Conservation (phyloP, 2,329 filamentous ascomycete genomes). For the Xylariaceae sp. region DNA sequence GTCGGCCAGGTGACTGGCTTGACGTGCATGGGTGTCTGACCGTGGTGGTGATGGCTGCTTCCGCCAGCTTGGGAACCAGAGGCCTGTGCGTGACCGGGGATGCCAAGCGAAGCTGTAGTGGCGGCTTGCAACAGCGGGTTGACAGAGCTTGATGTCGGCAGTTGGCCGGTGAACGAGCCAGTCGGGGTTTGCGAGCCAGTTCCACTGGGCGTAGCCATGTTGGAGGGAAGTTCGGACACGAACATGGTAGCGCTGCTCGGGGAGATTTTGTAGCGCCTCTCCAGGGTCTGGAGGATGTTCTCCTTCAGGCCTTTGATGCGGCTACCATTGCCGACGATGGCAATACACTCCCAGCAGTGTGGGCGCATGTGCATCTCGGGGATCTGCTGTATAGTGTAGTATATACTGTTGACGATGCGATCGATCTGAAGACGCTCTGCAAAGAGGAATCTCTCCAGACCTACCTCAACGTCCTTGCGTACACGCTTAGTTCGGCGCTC, state of each 20-base stretch:
- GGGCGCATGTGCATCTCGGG: constrained; percentile 81
- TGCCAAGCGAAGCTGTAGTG: constrained; percentile 62
- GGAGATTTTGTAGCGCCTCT: constrained; percentile 81
- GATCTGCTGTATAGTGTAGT: constrained; percentile 76
- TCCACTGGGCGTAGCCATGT: constrained; percentile 83
- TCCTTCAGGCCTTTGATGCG: constrained; percentile 77
- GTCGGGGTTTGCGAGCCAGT: constrained; percentile 91
- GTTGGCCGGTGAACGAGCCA: constrained; percentile 53
- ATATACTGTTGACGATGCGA: constrained; percentile 77
- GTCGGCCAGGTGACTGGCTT: constrained; percentile 73
- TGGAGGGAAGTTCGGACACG: constrained; percentile 92
- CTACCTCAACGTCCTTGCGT: constrained; percentile 69
- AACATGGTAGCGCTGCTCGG: constrained; percentile 94
- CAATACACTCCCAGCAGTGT: constrained; percentile 84
- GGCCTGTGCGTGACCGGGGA: constrained; percentile 41
- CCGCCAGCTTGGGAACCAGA: constrained; percentile 40
- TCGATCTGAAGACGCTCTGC: constrained; percentile 71
- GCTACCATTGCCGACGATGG: constrained; percentile 86
- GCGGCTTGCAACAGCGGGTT: constrained; percentile 92
- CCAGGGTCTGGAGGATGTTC: constrained; percentile 75
- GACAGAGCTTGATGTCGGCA: constrained; percentile 51
- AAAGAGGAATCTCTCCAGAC: constrained; percentile 69
- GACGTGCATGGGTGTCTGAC: constrained; percentile 77
- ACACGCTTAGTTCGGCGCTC: constrained; percentile 52
- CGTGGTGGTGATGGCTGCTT: constrained; percentile 51